Percentiles rank a stretch among this genome's conserved stretches.
Conservation (phyloP, 495 filamentous ascomycete genomes). For the Trichoderma virens region DNA sequence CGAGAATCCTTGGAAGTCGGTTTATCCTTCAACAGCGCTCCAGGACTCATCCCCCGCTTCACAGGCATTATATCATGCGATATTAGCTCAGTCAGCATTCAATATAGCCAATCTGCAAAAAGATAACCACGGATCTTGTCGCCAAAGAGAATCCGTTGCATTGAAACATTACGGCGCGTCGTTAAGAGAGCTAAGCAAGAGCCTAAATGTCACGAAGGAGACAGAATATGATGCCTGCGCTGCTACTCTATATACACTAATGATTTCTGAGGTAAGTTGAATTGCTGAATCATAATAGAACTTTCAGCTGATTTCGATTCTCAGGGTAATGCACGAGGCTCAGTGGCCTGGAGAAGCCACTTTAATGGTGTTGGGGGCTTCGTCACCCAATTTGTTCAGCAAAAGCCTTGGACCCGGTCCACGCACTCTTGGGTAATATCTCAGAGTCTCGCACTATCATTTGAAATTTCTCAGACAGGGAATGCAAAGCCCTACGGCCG, state of each 20-base stretch:
- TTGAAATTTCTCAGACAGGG: not conserved
- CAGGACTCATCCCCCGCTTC: not conserved
- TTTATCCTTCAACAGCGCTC: not conserved
- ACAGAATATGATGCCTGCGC: conserved; percentile 1
- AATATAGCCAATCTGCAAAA: not conserved
- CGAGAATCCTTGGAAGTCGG: not conserved
- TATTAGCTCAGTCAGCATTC: not conserved
- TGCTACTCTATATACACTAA: conserved; percentile 1
- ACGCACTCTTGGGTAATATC: not conserved
- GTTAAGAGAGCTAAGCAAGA: not conserved
- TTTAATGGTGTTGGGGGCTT: not conserved
- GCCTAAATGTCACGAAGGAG: not conserved
- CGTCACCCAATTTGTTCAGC: not conserved
- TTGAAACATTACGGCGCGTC: not conserved
- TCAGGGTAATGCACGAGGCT: not conserved
- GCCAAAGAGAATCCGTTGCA: not conserved
- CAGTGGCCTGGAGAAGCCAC: not conserved
- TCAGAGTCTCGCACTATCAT: not conserved
- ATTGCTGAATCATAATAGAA: not conserved
- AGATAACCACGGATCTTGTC: not conserved
- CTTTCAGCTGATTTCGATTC: not conserved
- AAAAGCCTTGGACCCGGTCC: not conserved
- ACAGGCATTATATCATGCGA: not conserved
- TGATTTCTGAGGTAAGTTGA: not conserved
- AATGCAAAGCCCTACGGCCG: not conserved